Base-by-base conservation (phyloP, 1,284 basidiomycete genomes). In the Tylopilus sp. region DNA sequence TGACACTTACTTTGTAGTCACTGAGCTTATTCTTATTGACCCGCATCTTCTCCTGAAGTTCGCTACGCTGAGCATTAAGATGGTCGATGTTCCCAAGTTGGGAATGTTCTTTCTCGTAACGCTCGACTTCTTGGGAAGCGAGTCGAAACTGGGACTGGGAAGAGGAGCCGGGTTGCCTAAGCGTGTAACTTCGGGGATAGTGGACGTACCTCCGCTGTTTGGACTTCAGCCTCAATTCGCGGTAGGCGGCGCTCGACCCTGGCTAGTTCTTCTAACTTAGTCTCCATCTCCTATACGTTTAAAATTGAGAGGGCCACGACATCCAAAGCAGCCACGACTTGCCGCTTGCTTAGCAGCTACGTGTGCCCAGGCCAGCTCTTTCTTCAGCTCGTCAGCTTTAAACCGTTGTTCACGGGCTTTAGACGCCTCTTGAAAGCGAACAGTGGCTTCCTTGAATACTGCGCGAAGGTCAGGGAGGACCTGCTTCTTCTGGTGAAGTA, bases 341-440 rank as follows among this genome's bases (percentile, higher is more conserved):
- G 76, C 90, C 37, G 73, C 68, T 61, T 90, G 77, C 61, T 92
- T 93, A 12, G 73, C 73, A 3, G 75, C 76, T 12, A 98, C 92
- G 60, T 91, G 89, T 8, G 90, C 79, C 96, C 96, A 98, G 0
- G 91, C 92, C 10, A 92, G 69, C 67, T 95, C 89, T 55, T 83
- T 82, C 72, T 89, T 87, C 43, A 94, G 71, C 16, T 82, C 78
- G 34, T 84, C 79, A 6, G 79, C 75, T 62, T 81, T 86, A 55
- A 79, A 71, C 58, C 83, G 77, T 59, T 89, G 84, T 55, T 86
- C 80, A 2, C 82, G 73, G 8, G 89, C 90, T 56, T 84, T 85
- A 15, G 78, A 70, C 0, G 91, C 87, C 55, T 89, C 86, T 47
- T 85, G 71, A 58, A 82, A 89, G n/a, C 81, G 77, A 2, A 71